These are phyloP conservation scores for Echites panduratus DNA, from an alignment of 257 asterid species.

Conservation along the genomic window DNA sequence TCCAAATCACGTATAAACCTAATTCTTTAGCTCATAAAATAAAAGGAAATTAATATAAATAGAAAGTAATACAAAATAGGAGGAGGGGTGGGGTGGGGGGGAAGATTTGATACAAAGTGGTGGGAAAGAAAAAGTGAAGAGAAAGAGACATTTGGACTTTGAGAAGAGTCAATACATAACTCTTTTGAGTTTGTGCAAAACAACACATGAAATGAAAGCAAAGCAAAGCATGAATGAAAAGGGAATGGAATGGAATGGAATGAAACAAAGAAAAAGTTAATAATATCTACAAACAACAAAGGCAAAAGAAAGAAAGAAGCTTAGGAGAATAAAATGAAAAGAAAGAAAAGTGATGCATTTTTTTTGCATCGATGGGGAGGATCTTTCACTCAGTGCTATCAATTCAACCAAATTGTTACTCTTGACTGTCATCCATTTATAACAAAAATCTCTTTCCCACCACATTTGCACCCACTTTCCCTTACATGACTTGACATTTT, in stretches of 20 bases:
- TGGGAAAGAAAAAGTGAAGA: constrained; percentile 36
- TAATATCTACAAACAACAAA: constrained; percentile 12
- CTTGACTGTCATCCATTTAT: constrained; percentile 61
- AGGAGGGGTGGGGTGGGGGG: no score
- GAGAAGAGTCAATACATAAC: constrained; percentile 43
- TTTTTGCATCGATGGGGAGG: constrained; percentile 26
- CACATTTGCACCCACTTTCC: constrained; percentile 48
- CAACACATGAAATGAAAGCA: constrained; percentile 15
- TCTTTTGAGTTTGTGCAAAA: constrained; percentile 36
- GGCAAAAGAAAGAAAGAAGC: neutral
- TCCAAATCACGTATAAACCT: no score
- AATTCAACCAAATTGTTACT: constrained; percentile 34
- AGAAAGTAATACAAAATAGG: no score
- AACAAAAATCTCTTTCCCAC: constrained; percentile 23
- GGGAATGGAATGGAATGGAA: constrained; percentile 7
- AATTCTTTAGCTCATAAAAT: no score
- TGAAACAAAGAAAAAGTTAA: no score
- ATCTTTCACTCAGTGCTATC: constrained; percentile 44
- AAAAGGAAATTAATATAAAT: no score
- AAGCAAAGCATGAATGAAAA: constrained; percentile 13
- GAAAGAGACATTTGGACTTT: constrained; percentile 46
- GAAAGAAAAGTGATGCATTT: constrained; percentile 11
- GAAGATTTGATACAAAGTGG: constrained; percentile 23
- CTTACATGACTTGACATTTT: constrained; percentile 42
- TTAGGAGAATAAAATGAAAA: neutral